Conservation (phyloP, 768 basidiomycete genomes). For the Udeniomyces megalosporus region DNA sequence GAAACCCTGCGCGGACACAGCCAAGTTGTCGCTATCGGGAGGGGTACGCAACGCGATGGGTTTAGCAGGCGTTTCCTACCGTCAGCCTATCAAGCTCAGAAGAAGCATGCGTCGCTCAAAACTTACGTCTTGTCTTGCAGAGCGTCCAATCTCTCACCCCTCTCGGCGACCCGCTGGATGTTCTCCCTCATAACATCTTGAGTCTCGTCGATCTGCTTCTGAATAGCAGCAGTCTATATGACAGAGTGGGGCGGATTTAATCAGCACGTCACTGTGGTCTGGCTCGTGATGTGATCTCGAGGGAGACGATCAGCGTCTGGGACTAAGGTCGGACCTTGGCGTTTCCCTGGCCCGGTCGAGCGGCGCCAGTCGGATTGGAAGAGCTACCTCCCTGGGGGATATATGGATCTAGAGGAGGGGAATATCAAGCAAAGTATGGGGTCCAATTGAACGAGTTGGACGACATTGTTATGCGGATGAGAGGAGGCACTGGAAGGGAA, state of each 20-base stretch:
- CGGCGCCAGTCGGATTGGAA: slow-evolving; percentile 23
- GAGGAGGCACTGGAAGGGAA: too few species aligned
- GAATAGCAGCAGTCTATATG: slow-evolving; percentile 75
- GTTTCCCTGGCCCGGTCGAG: slow-evolving; percentile 5
- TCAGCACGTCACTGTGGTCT: not conserved
- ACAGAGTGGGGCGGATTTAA: not conserved
- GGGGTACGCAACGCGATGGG: too few species aligned
- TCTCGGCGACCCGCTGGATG: slow-evolving; percentile 54
- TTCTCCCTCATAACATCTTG: slow-evolving; percentile 97
- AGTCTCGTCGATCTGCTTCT: slow-evolving; percentile 85
- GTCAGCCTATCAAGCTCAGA: not conserved
- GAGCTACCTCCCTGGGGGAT: slow-evolving; percentile 67
- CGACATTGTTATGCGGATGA: too few species aligned
- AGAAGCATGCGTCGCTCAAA: not conserved
- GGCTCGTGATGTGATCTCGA: too few species aligned
- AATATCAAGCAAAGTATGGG: too few species aligned
- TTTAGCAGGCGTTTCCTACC: slow-evolving; percentile 27
- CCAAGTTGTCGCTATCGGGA: slow-evolving; percentile 53
- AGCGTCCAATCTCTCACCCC: slow-evolving; percentile 83
- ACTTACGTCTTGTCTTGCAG: slow-evolving; percentile 95
- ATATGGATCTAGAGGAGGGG: slow-evolving; percentile 84
- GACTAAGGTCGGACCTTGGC: slow-evolving; percentile 21
- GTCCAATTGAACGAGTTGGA: too few species aligned
- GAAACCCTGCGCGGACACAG: slow-evolving; percentile 98
- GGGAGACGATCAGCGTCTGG: not conserved